Conservation (phyloP, 352 stramenopile species). For the Globisporangium alternatum region DNA sequence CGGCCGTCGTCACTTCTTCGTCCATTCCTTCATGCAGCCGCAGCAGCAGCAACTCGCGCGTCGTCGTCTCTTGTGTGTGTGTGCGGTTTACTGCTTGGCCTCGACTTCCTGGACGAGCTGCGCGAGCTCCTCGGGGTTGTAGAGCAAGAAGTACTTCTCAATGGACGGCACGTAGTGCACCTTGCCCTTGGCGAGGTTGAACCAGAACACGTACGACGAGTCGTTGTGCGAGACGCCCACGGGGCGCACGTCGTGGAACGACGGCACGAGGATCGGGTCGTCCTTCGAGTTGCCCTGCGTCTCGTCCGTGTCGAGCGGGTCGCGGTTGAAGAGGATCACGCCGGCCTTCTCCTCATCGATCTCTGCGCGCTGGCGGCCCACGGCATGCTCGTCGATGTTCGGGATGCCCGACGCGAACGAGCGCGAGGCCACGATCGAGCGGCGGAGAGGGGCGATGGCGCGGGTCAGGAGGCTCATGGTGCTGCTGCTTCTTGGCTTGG, state of each 20-base stretch:
- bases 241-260: conserved; percentile 66
- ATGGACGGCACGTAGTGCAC: conserved; percentile 84
- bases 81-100: conserved; percentile 60
- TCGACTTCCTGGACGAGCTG: conserved; percentile 83
- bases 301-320: conserved; percentile 84
- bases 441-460: conserved; percentile 50
- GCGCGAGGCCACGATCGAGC: conserved; percentile 38
- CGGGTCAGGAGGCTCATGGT: conserved; percentile 52
- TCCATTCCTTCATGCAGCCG: neutral
- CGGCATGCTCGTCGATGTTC: conserved; percentile 75
- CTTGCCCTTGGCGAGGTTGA: conserved; percentile 86
- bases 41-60: neutral
- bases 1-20: neutral
- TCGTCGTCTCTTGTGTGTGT: conserved; percentile 2
- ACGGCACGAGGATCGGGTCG: conserved; percentile 84
- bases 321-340: conserved; percentile 73
- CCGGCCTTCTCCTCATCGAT: conserved; percentile 69
- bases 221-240: conserved; percentile 88
- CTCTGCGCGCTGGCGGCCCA: conserved; percentile 76
- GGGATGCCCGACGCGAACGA: conserved; percentile 66
- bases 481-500: neutral
- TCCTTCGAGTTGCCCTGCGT: conserved; percentile 88
- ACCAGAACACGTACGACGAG: conserved; percentile 87
- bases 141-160: conserved; percentile 90
- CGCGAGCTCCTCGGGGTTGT: conserved; percentile 85